These are phyloP conservation scores for Fraxinus ornus DNA, from an alignment of 305 asterid genomes.

Conservation along the genomic window DNA sequence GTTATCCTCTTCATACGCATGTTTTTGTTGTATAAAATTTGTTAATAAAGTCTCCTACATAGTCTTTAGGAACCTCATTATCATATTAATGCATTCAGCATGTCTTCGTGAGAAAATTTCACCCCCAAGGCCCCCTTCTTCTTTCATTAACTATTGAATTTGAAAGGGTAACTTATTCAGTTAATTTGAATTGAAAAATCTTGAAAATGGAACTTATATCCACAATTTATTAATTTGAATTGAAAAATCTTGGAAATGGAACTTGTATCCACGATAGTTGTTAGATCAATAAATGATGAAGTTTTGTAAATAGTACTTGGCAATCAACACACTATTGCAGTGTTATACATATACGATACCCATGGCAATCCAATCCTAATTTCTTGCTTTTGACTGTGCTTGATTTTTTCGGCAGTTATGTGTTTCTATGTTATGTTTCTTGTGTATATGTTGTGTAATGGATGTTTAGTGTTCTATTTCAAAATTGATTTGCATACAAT, in stretches of 20 bases:
- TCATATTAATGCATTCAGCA: not conserved
- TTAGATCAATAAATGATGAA: not conserved
- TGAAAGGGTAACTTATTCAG: not conserved
- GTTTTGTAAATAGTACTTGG: not conserved
- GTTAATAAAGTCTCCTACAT: not conserved
- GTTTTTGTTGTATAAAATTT: not conserved
- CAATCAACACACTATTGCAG: not conserved
- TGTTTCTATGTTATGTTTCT: not conserved
- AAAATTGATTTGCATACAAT: conserved; percentile 10
- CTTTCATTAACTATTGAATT: not conserved
- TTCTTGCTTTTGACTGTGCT: conserved; percentile 2
- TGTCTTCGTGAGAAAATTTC: not conserved
- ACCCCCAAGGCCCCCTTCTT: not conserved
- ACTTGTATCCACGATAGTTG: not conserved
- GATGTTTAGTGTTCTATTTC: not conserved
- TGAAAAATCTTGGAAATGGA: too few relatives aligned
- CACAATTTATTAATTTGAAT: too few relatives aligned
- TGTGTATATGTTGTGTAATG: conserved; percentile 11
- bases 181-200: not conserved
- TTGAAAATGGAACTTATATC: not conserved
- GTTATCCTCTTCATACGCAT: conserved; percentile 12
- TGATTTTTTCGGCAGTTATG: conserved; percentile 5
- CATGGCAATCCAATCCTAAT: conserved; percentile 11
- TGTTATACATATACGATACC: conserved; percentile 12
- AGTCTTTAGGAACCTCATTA: not conserved